These are phyloP conservation scores for Trichoderma koningii DNA, from an alignment of 2,329 filamentous ascomycete species.

Conservation along the genomic window DNA sequence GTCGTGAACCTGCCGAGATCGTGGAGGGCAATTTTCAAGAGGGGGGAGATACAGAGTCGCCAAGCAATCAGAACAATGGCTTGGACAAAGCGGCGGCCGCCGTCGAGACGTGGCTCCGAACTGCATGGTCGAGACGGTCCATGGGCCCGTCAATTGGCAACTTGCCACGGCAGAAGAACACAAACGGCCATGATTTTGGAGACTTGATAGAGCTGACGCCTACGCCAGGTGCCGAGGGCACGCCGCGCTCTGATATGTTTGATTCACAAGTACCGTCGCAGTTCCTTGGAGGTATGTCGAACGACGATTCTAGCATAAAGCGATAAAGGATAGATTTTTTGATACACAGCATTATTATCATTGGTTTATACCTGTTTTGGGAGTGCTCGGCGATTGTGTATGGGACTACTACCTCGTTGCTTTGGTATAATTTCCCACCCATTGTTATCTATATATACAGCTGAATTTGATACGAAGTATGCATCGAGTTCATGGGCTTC, in stretches of 20 bases:
- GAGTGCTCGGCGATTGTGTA: not conserved
- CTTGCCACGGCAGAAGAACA: conserved; percentile 39
- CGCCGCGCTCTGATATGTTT: conserved; percentile 7
- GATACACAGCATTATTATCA: not conserved
- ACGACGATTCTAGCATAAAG: conserved; percentile 23
- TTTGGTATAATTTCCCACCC: not conserved
- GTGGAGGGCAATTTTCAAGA: conserved; percentile 56
- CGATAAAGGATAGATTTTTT: conserved; percentile 18
- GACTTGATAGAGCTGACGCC: conserved; percentile 75
- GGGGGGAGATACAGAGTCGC: conserved; percentile 46
- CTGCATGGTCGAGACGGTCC: conserved; percentile 69
- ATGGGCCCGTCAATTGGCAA: conserved; percentile 52
- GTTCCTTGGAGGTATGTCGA: conserved; percentile 5
- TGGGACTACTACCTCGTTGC: not conserved
- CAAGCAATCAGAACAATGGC: conserved; percentile 52
- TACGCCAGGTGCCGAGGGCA: conserved; percentile 58
- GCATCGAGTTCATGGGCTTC: no score
- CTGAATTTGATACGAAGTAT: no score
- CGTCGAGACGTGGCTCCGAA: conserved; percentile 87
- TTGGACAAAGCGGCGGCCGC: conserved; percentile 84
- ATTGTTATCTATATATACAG: no score
- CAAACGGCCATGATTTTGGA: conserved; percentile 43
- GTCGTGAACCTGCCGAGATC: conserved; percentile 45
- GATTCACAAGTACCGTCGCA: conserved; percentile 13
- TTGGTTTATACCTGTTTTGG: conserved; percentile 7